phyloP scores from a whole-genome alignment of 2,329 filamentous ascomycete species.

The Ophiostoma sp. region DNA sequence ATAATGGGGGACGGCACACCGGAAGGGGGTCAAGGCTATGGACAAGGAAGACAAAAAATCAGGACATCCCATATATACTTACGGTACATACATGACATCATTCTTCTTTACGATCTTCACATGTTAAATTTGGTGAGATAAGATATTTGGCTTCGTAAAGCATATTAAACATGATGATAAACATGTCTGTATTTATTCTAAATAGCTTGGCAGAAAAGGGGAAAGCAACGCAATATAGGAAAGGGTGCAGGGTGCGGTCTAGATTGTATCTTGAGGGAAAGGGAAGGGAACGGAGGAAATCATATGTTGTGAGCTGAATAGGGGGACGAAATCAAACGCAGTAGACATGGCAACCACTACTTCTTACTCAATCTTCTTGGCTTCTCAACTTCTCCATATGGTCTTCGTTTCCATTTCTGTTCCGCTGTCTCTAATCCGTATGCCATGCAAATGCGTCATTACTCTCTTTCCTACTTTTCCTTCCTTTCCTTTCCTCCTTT shows the following conservation, averaged over 20 bases:
- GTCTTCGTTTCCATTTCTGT: neutral
- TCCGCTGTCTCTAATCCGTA: neutral
- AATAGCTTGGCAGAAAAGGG: neutral
- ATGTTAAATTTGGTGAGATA: neutral
- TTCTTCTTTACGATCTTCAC: neutral
- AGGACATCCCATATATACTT: neutral
- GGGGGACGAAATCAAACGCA: neutral
- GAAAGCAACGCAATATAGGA: neutral
- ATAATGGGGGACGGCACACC: neutral
- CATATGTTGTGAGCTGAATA: neutral
- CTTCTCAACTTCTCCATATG: neutral
- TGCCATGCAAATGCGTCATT: constrained; percentile 20
- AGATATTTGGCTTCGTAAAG: too few relatives aligned
- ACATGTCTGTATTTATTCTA: neutral
- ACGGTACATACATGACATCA: neutral
- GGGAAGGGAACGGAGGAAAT: neutral
- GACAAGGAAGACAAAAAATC: constrained; percentile 2
- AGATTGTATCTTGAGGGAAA: neutral
- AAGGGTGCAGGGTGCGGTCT: neutral
- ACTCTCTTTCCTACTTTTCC: neutral
- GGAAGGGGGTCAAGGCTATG: neutral
- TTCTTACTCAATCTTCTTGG: neutral
- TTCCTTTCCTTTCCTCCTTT: neutral
- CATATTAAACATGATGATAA: neutral
- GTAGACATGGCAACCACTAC: too few relatives aligned